Evolutionary conservation across 805 yeast genomes (phyloP).

Genomic region (Clavispora vitiphila): DNA sequence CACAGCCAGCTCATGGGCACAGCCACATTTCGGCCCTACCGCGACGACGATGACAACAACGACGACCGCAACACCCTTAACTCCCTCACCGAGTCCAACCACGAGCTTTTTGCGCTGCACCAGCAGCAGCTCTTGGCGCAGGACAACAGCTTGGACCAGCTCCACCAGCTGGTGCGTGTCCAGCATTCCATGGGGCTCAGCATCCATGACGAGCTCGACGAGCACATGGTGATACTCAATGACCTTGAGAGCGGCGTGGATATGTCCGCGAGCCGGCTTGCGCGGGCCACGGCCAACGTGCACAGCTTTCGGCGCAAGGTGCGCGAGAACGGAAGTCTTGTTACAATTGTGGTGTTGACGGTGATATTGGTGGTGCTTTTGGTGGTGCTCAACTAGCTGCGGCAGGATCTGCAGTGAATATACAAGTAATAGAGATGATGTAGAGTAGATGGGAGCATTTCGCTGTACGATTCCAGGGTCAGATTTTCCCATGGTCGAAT

Average conservation of each 20-base stretch:
- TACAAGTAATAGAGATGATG: not conserved
- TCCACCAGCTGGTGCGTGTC: conserved; percentile 29
- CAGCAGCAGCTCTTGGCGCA: conserved; percentile 37
- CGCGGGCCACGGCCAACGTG: conserved; percentile 27
- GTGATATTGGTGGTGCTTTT: conserved; percentile 35
- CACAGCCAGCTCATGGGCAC: conserved; percentile 34
- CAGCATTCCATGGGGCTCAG: conserved; percentile 38
- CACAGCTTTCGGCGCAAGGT: conserved; percentile 28
- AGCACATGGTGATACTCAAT: conserved; percentile 35
- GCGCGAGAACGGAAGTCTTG: conserved; percentile 39
- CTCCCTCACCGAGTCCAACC: conserved; percentile 29
- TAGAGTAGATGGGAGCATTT: not conserved
- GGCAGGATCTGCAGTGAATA: not conserved
- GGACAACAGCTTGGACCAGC: conserved; percentile 29
- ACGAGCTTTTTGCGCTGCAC: conserved; percentile 38
- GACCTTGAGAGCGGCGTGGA: conserved; percentile 42
- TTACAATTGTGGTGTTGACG: conserved; percentile 37
- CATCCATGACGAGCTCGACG: conserved; percentile 37
- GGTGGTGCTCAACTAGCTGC: conserved; percentile 33
- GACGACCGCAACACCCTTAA: conserved; percentile 16
- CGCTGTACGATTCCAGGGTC: too few relatives aligned
- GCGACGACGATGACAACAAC: conserved; percentile 25
- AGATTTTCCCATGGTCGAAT: too few relatives aligned
- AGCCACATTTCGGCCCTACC: conserved; percentile 28
- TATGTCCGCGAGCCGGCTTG: conserved; percentile 24